Base-by-base conservation (phyloP, 2,329 filamentous ascomycete genomes). In the Tolypocladium cylindrosporum region DNA sequence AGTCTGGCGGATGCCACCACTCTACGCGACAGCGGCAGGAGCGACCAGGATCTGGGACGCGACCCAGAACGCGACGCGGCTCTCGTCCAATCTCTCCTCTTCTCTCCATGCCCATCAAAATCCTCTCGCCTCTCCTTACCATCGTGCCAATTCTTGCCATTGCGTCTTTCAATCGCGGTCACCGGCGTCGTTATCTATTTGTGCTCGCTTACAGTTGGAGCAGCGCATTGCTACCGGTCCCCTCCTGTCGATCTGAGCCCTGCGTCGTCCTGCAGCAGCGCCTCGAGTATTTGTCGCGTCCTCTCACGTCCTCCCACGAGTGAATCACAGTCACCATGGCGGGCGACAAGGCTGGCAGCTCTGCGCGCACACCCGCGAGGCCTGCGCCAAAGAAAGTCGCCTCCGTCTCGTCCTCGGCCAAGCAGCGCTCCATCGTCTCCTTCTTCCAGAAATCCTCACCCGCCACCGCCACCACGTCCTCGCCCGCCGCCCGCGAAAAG, bases 391-490 rank as follows among this genome's bases (percentile, higher is more conserved):
- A 70, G 57, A 60, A 65, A 45, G 53, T 67, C 43, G 61, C 63
- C 11, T 60, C 63, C 9, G 51, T 64, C 41, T 65, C 72, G 24
- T 72, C 72, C 13, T 69, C 71, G 19, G 61, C 65, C 54, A 77
- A 76, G 61, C 75, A 77, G 60, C 71, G 70, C 56, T 75, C 74
- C 48, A 77, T 77, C 61, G 68, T 71, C 60, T 75, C 74, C 39
- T 77, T 77, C 66, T 77, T 77, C 60, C 69, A 73, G 56, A 77
- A 75, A 61, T 72, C 72, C n/a, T 70, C 72, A 0, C 71, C 73
- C 24, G 68, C 65, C 16, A 63, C 66, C 34, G 68, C 65, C 19
- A 63, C 66, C 31, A 62, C 70, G 37, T 67, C 69, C 11, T 67
- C 67, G n/a, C 62, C 73, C 19, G 66, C 72, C 31, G 64, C 68